phyloP scores from a whole-genome alignment of 495 filamentous ascomycete genomes.

The Hyaloscypha bicolor region DNA sequence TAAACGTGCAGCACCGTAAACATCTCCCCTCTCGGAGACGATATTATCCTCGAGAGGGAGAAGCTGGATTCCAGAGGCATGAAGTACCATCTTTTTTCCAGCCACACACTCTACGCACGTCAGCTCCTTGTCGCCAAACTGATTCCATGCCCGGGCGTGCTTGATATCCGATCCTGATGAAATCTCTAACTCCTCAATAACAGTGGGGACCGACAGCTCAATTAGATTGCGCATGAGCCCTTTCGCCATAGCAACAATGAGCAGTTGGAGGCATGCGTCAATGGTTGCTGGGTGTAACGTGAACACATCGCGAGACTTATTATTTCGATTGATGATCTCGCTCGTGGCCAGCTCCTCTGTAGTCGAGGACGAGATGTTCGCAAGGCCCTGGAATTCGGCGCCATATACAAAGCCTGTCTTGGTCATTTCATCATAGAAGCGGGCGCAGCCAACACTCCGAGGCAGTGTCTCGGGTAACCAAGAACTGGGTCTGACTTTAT shows the following conservation, averaged over 20 bases:
- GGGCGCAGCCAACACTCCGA: slow-evolving; percentile 1
- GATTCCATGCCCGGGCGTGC: not conserved
- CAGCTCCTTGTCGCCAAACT: not conserved
- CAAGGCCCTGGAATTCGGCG: slow-evolving; percentile 39
- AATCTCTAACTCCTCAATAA: slow-evolving; percentile 19
- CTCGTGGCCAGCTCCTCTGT: slow-evolving; percentile 19
- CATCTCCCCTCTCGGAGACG: slow-evolving; percentile 9
- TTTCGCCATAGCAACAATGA: not conserved
- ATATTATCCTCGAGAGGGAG: not conserved
- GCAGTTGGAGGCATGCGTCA: slow-evolving; percentile 7
- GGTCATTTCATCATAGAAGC: slow-evolving; percentile 31
- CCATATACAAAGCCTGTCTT: slow-evolving; percentile 36
- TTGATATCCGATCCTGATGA: not conserved
- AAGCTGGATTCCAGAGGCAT: not conserved
- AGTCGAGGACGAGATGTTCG: slow-evolving; percentile 21
- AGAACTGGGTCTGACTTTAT: not conserved
- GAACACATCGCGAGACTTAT: not conserved
- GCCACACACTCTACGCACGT: not conserved
- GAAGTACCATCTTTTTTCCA: not conserved
- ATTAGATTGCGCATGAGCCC: slow-evolving; percentile 3
- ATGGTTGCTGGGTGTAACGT: slow-evolving; percentile 13
- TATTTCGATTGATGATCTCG: not conserved
- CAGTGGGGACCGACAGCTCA: slow-evolving; percentile 18
- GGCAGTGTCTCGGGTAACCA: not conserved
- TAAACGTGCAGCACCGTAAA: slow-evolving; percentile 29